Base-by-base conservation (phyloP, 768 basidiomycete genomes). In the Coprinopsis strossmayeri region DNA sequence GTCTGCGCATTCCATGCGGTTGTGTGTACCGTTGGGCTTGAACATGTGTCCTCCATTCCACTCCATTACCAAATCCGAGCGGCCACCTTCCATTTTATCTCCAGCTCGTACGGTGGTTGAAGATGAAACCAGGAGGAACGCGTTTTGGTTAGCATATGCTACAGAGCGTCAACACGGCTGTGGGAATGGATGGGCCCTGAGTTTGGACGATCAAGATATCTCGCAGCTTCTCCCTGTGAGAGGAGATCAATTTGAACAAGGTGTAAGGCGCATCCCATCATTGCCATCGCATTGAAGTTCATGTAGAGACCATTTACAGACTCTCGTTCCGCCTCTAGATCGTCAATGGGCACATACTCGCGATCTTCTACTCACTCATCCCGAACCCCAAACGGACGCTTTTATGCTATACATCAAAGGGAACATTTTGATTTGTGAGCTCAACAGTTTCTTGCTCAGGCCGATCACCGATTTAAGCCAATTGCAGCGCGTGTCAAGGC, bases 361-460 rank as follows among this genome's bases (percentile, higher is more conserved):
- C 48, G 74, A 84, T 53, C 63, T 87, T 20, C 69, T 87, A n/a
- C 68, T 79, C 2, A 57, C 65, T 2, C 83, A 89, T 59, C 78
- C 78, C 15, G 76, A 77, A 28, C 69, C 73, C 12, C 76, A 81
- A 53, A 78, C 78, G 0, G 87, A 88, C 61, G 79, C 86, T 0
- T 87, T 88, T 57, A 76, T 77, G 7, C 57, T 89, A 13, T 87
- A 83, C 54, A 71, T 87, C 61, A 88, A 90, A 60, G 74, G 78
- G 9, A 71, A 75, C 5, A 79, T 87, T 48, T 55, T 90, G 38
- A 69, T 89, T 28, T 87, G 76, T 73, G 54, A 53, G 70, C 54
- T 3, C 34, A 20, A 26, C 23, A 24, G 10, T 3, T 42, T 25
- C 20, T 53, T 25, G 27, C 20, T 41, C 21, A 12, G n/a, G 32